Evolutionary conservation across 331 rosid species (phyloP).

Genomic region (Acacia concinna): DNA sequence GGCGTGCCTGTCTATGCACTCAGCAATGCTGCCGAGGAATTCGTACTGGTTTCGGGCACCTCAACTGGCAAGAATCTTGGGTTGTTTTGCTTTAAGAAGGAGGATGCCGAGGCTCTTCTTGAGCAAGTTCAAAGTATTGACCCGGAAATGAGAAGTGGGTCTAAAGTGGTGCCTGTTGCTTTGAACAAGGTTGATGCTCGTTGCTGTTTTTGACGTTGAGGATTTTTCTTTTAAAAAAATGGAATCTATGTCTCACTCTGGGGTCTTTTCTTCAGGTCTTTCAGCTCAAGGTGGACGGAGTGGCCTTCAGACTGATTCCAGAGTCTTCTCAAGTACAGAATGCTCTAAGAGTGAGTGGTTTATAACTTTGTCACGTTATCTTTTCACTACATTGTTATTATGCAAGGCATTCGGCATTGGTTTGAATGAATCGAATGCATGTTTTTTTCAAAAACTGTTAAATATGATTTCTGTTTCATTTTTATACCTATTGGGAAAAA

Average conservation of each 20-base stretch:
- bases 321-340: conserved; percentile 77
- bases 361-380: not conserved
- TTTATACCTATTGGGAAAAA: not conserved
- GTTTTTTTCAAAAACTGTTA: not conserved
- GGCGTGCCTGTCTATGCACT: conserved; percentile 96
- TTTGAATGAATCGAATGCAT: not conserved
- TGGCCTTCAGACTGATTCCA: conserved; percentile 86
- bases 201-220: not conserved
- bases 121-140: conserved; percentile 62
- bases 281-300: conserved; percentile 90
- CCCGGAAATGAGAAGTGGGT: conserved; percentile 60
- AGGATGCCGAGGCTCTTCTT: conserved; percentile 81
- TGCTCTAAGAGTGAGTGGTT: conserved; percentile 61
- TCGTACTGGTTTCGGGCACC: conserved; percentile 75
- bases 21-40: conserved; percentile 76
- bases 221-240: not conserved
- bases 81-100: conserved; percentile 80
- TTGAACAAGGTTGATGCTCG: conserved; percentile 60
- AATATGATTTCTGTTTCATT: not conserved
- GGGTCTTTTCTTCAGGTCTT: conserved; percentile 59
- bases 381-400: not conserved
- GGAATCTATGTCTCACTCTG: not conserved
- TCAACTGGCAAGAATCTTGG: conserved; percentile 65
- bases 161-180: conserved; percentile 93
- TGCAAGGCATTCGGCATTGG: not conserved